Evolutionary conservation across 192 early-diverging fungal species (phyloP), one percentile per base, ranked within the genome.

Genomic region (Coemansia sp.): DNA sequence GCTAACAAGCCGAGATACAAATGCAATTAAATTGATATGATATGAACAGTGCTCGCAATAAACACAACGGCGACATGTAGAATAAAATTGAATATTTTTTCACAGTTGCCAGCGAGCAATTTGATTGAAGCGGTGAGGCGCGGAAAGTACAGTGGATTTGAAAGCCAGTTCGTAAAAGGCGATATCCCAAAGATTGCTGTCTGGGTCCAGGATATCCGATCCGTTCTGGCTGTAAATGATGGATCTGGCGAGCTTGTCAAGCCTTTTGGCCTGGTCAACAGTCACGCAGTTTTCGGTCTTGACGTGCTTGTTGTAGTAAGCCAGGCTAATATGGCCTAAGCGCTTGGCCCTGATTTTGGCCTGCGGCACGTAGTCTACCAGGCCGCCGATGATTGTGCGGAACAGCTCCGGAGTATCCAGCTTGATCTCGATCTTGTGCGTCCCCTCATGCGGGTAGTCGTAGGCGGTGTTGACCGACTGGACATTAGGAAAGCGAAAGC

Each of bases 251-350:
- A 80, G 34, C 2, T 32, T 49, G 7, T 68, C 65, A 17, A 80
- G 62, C 14, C n/a, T 33, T 4, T 30, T 42, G 0, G 72, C 69
- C 36, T 61, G 34, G 12, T 61, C 62, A 2, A 63, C 65, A 12
- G 72, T 58, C 20, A 74, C 61, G 12, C 55, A 38, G n/a, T 67
- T 65, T 4, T 55, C 56, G 0, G 72, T 71, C 25, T 67, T 42
- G 4, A 80, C 77, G 20, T 80, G 72, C 57, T 80, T 80, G 66
- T 75, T 75, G 50, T 64, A 71, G 62, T 80, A 80, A 12, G 77
- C 68, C 28, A 80, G 62, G 48, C 72, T 74, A 34, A 80, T 72
- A 34, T 75, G 71, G 4, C 66, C 66, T 48, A 80, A 75, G 33
- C 63, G 64, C 63, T 80, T 80, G 11, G 72, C 51, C 0, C 77